phyloP scores from a whole-genome alignment of 257 asterid species.

The Jacaranda mimosifolia region DNA sequence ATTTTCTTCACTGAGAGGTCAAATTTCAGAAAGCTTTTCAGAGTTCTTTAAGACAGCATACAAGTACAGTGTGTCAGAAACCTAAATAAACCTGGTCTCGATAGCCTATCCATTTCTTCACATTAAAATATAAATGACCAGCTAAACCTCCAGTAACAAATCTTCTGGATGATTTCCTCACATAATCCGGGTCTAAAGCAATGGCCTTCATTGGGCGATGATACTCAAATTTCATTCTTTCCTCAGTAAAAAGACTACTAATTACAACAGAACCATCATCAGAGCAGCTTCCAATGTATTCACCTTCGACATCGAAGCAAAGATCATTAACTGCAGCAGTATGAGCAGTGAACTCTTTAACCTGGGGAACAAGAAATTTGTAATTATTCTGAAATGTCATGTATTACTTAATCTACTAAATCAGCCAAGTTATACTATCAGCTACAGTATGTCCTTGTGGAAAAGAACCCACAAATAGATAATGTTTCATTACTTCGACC shows the following conservation, averaged over 20 bases:
- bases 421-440: conserved; percentile 24
- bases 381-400: conserved; percentile 36
- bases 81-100: conserved; percentile 86
- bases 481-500: conserved; percentile 8
- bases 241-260: conserved; percentile 89
- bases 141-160: conserved; percentile 98
- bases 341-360: conserved; percentile 86
- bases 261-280: conserved; percentile 97
- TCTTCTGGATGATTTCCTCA: conserved; percentile 88
- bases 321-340: conserved; percentile 97
- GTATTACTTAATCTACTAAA: conserved; percentile 14
- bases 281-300: conserved; percentile 99
- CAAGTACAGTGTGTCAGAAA: conserved; percentile 33
- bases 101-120: conserved; percentile 94
- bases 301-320: conserved; percentile 94
- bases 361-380: conserved; percentile 57
- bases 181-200: conserved; percentile 96
- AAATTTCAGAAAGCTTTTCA: conserved; percentile 35
- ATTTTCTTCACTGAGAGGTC: conserved; percentile 30
- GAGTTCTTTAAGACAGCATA: conserved; percentile 37
- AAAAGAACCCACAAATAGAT: conserved; percentile 18
- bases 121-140: conserved; percentile 83
- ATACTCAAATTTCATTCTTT: conserved; percentile 90
- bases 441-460: conserved; percentile 9
- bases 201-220: conserved; percentile 96